A percentile compares a stretch with the other conserved stretches of the same genome.
Conservation (phyloP, 768 basidiomycete genomes). For the Mycena capillaripes region DNA sequence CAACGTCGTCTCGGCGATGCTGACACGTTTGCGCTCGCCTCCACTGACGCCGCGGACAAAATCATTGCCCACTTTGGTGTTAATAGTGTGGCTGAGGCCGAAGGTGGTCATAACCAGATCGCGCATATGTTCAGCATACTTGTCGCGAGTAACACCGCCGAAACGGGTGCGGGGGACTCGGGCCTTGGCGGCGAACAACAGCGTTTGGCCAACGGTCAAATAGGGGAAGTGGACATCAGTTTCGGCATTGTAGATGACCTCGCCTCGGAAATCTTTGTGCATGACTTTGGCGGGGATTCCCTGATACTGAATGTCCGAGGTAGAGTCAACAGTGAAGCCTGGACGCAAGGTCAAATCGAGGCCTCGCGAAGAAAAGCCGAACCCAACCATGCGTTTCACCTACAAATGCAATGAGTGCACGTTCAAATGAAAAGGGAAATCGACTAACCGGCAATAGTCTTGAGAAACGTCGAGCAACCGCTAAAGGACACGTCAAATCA, state of each 20-base stretch:
- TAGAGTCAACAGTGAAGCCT: constrained; percentile 29
- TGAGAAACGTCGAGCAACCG: constrained; percentile 64
- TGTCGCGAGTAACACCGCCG: constrained; percentile 47
- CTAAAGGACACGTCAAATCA: constrained; percentile 9
- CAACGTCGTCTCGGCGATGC: constrained; percentile 65
- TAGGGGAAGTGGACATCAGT: constrained; percentile 66
- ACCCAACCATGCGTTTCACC: constrained; percentile 49
- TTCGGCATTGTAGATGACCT: constrained; percentile 58
- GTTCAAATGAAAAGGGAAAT: not conserved
- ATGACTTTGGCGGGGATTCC: constrained; percentile 62
- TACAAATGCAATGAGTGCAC: not conserved
- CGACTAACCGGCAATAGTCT: constrained; percentile 56
- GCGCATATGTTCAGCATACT: constrained; percentile 51
- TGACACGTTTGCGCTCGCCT: constrained; percentile 74
- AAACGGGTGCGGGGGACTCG: constrained; percentile 57
- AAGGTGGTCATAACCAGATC: constrained; percentile 69
- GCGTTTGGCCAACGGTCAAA: constrained; percentile 61
- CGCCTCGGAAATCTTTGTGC: constrained; percentile 60
- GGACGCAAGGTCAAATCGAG: not conserved
- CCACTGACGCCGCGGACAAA: constrained; percentile 68
- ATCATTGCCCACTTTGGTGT: constrained; percentile 76
- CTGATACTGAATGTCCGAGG: constrained; percentile 32
- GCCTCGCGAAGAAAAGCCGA: not conserved
- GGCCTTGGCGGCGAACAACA: constrained; percentile 66
- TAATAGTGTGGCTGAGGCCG: constrained; percentile 69